Percentiles rank a stretch among this genome's conserved stretches.
phyloP scores from a whole-genome alignment of 2,329 filamentous ascomycete species.

The Ascochyta koolunga region DNA sequence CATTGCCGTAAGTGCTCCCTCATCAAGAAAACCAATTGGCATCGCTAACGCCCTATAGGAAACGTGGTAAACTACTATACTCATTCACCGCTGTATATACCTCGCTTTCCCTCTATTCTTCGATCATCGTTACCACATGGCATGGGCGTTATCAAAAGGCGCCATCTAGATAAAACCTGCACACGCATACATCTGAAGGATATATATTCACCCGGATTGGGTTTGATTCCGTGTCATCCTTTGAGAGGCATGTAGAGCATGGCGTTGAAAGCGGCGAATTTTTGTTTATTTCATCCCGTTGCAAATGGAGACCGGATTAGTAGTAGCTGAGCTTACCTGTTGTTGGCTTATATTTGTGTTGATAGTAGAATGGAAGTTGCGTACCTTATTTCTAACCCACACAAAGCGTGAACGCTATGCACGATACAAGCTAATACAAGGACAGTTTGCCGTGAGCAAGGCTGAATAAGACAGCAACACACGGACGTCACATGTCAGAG shows the following conservation, averaged over 20 bases:
- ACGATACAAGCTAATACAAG: neutral
- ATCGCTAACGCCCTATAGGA: slow-evolving; percentile 4
- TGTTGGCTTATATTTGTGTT: neutral
- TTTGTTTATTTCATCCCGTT: neutral
- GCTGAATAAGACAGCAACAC: neutral
- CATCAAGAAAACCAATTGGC: fast-evolving
- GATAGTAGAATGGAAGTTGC: neutral
- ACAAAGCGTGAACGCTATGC: too few species aligned
- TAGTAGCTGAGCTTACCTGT: neutral
- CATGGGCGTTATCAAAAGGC: slow-evolving; percentile 14
- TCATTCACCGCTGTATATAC: slow-evolving; percentile 2
- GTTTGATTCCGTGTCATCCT: slow-evolving; percentile 11
- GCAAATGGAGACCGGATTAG: neutral
- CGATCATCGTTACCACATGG: slow-evolving; percentile 10
- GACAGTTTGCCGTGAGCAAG: neutral
- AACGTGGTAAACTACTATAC: slow-evolving; percentile 10
- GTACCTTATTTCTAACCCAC: neutral
- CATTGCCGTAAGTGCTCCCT: slow-evolving; percentile 68
- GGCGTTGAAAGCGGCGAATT: slow-evolving; percentile 3
- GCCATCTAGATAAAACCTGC: slow-evolving; percentile 13
- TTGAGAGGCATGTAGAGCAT: slow-evolving; percentile 14
- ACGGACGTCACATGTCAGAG: neutral
- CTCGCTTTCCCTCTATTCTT: neutral
- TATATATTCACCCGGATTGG: neutral
- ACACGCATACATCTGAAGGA: slow-evolving; percentile 1